Percentiles rank a stretch among this genome's conserved stretches.
These are phyloP conservation scores for Eucalyptus curtisii DNA, from an alignment of 345 rosid species.

Conservation along the genomic window DNA sequence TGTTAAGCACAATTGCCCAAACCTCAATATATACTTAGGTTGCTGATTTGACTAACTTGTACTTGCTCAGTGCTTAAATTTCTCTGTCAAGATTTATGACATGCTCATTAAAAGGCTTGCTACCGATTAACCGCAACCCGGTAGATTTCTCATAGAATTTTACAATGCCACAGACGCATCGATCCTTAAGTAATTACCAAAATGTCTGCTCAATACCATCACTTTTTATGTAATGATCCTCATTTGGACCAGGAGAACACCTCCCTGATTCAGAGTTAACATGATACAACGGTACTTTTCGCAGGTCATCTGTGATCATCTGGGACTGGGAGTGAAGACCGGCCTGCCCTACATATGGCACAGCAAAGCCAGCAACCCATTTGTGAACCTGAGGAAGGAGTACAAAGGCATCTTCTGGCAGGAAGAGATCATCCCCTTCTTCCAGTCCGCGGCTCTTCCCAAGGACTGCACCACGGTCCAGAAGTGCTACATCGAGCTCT, in stretches of 20 bases:
- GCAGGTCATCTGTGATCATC: constrained; percentile 81
- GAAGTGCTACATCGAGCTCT: constrained; percentile 69
- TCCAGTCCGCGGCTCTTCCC: constrained; percentile 52
- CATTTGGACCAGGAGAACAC: background rate
- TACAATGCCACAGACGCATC: background rate
- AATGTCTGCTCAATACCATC: background rate
- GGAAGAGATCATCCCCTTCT: constrained; percentile 92
- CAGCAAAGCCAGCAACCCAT: constrained; percentile 96
- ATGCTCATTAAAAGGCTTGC: background rate
- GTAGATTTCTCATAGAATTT: background rate
- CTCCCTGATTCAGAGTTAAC: background rate
- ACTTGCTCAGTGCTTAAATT: background rate
- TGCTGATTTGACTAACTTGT: background rate
- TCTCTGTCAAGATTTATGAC: background rate
- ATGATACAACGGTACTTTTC: background rate
- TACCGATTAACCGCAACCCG: background rate
- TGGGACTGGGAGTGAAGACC: constrained; percentile 82
- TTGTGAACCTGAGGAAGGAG: constrained; percentile 84
- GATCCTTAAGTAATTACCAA: background rate
- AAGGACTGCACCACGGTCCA: constrained; percentile 76
- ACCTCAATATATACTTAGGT: background rate
- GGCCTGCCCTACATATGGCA: constrained; percentile 84
- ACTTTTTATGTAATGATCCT: background rate
- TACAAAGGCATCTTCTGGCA: constrained; percentile 95
- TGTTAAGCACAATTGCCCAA: background rate